Evolutionary conservation across 1,284 basidiomycete species (phyloP).

Genomic region (Omphalotus olearius): DNA sequence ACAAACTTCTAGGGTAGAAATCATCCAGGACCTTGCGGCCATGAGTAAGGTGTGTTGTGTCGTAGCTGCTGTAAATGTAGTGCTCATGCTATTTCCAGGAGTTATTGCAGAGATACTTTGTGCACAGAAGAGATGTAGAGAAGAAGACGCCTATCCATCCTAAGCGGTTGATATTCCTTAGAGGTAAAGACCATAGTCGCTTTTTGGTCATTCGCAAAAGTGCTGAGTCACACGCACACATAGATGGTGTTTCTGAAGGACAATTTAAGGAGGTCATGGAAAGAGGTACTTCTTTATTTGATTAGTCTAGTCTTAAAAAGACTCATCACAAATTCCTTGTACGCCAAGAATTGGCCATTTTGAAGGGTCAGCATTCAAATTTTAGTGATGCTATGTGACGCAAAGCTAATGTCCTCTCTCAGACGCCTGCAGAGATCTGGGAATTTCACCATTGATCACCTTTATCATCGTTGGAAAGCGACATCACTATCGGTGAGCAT

Average conservation of each 20-base stretch:
- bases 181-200: constrained; percentile 49
- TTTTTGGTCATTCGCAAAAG: background rate
- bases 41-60: constrained; percentile 49
- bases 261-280: constrained; percentile 70
- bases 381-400: background rate
- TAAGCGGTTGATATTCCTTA: constrained; percentile 70
- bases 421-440: constrained; percentile 55
- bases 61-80: background rate
- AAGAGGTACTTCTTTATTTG: too few species aligned
- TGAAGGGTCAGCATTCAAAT: constrained; percentile 41
- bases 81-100: constrained; percentile 29
- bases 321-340: too few species aligned
- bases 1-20: constrained; percentile 67
- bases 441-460: constrained; percentile 64
- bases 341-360: constrained; percentile 44
- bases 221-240: background rate
- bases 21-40: constrained; percentile 63
- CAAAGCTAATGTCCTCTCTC: constrained; percentile 9
- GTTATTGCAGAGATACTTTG: constrained; percentile 50
- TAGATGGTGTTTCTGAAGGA: constrained; percentile 79
- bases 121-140: constrained; percentile 49
- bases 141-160: constrained; percentile 46
- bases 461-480: constrained; percentile 75
- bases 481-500: constrained; percentile 58
- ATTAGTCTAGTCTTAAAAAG: too few species aligned